Conservation (phyloP, 2,329 filamentous ascomycete genomes). For the Truncatella angustata region DNA sequence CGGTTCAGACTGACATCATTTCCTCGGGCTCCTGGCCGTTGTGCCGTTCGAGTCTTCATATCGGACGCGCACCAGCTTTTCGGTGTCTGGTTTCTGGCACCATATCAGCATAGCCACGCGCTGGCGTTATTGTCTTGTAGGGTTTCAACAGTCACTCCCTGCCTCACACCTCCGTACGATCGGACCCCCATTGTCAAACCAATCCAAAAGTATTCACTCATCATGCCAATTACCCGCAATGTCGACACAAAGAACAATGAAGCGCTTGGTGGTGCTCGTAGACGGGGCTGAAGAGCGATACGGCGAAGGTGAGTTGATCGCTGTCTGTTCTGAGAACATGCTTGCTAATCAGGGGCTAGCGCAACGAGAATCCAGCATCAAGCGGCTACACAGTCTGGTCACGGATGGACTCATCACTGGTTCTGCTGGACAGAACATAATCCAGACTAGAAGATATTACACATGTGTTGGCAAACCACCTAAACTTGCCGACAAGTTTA, state of each 20-base stretch:
- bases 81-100: too few relatives aligned
- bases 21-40: too few relatives aligned
- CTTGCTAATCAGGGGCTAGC: too few relatives aligned
- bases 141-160: too few relatives aligned
- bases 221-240: background rate
- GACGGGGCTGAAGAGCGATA: background rate
- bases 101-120: too few relatives aligned
- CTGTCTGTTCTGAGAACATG: too few relatives aligned
- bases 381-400: background rate
- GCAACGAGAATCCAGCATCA: conserved; percentile 2
- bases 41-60: too few relatives aligned
- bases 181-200: too few relatives aligned
- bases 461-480: background rate
- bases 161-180: too few relatives aligned
- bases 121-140: too few relatives aligned
- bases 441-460: background rate
- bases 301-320: background rate
- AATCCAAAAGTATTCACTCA: background rate
- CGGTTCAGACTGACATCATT: too few relatives aligned
- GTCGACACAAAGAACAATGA: background rate
- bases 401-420: background rate
- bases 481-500: background rate
- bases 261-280: background rate
- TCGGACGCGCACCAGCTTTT: too few relatives aligned
- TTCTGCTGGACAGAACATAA: background rate